Evolutionary conservation across 371 early-diverging fungal genomes (phyloP).

Genomic region (Mucor sp.): DNA sequence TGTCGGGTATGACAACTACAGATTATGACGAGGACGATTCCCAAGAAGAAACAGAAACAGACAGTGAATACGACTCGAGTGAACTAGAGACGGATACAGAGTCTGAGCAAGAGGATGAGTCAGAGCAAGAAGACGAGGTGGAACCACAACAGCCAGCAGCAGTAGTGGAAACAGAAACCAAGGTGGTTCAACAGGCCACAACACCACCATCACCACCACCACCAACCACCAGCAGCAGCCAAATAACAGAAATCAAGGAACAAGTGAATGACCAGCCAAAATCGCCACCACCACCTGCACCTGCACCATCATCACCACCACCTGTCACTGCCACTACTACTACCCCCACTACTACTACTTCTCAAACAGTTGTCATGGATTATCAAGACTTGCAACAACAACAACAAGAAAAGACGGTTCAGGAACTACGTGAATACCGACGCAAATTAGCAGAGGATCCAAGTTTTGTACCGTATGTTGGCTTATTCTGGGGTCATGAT

Average conservation of each 20-base stretch:
- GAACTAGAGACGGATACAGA: neutral
- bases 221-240: neutral
- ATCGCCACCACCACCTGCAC: neutral
- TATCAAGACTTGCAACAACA: neutral
- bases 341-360: neutral
- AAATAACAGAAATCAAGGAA: neutral
- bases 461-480: conserved; percentile 60
- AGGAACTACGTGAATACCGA: conserved; percentile 58
- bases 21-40: conserved; percentile 1
- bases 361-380: neutral
- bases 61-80: neutral
- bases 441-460: conserved; percentile 60
- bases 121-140: neutral
- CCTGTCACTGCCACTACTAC: too few species aligned
- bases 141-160: neutral
- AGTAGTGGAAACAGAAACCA: neutral
- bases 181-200: neutral
- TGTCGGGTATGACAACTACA: neutral
- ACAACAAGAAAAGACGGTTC: conserved; percentile 4
- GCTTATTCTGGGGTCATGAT: conserved; percentile 64
- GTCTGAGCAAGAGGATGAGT: neutral
- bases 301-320: too few species aligned
- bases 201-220: neutral
- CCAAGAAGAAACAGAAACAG: neutral
- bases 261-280: neutral